Base-by-base conservation (phyloP, 768 basidiomycete species). In the Leccinum longicurvipes region DNA sequence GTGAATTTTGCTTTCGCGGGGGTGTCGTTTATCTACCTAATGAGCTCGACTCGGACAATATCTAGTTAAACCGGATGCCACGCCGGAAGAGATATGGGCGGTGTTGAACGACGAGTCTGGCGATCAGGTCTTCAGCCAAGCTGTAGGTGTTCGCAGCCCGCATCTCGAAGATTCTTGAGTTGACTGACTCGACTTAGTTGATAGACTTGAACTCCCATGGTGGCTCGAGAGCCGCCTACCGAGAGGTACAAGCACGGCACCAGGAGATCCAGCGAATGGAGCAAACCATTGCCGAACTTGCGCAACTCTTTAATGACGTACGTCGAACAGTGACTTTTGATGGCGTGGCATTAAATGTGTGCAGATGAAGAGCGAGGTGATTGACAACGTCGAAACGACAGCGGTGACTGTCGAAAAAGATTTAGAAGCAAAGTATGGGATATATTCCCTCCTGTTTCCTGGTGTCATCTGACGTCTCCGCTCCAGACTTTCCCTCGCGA, bases 191-290 rank as follows among this genome's bases (percentile, higher is more conserved):
- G 21, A n/a, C 39, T 42, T 62, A 95, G 91, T 79, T 96, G 60
- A 80, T 95, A 77, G 91, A 83, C 74, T 91, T 91, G 46, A 91
- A 87, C 72, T 88, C 91, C 21, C 90, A 89, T 63, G 93, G 89
- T 51, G 87, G 89, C 66, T 91, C 94, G 47, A 81, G 88, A 51
- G 87, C 88, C 10, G 94, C 95, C 3, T 97, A 95, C 73, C 84
- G 87, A 50, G 95, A 99, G 69, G 95, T 97, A n/a, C 96, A 98
- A 75, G 91, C 89, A 65, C 87, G 96, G 57, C 94, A 98, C 67
- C 89, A 89, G 71, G 95, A 99, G 63, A 91, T 99, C 72, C 86
- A 93, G 73, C 87, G 89, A 66, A 98, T 99, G 65, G 95, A 98
- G 72, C 82, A 82, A 74, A 98, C 94, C 10, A 76, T 99, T 45